Base-by-base conservation (phyloP, 169 alveolate species). In the Cyclospora cayetanensis region DNA sequence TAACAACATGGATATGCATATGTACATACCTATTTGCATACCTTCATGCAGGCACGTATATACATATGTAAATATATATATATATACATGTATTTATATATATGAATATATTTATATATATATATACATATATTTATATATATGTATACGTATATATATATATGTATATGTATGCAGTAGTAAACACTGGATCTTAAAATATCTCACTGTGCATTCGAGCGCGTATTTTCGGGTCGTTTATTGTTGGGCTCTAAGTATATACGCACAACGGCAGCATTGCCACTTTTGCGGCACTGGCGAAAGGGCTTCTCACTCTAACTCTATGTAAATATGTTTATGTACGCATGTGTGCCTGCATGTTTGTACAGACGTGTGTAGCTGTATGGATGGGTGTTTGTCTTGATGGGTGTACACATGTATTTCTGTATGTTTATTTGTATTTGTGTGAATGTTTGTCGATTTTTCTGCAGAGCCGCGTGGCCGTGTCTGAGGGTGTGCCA, bases 241-340 rank as follows among this genome's bases (percentile, higher is more conserved):
- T n/a, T n/a, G n/a, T n/a, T n/a, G n/a, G n/a, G n/a, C n/a, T n/a
- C n/a, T n/a, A n/a, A n/a, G n/a, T n/a, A n/a, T n/a, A n/a, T n/a
- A n/a, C n/a, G n/a, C n/a, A 94, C 95, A 43, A 90, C 95, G 4
- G 95, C 96, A 53, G 98, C 95, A 82, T 93, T 96, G 50, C 95
- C 96, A 65, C 90, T 91, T 53, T 93, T 94, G 87, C 92, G 95
- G 22, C 22, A 22, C 22, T 22, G 22, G 66, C 22, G 66, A 22
- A 22, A 22, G 66, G 22, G 66, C 22, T 53, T 22, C 66, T 29
- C 37, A 66, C 53, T 66, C 37, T 11, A 29, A 66, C 43, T 66
- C 43, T 66, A 22, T 53, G 22, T 53, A 22, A 22, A 22, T 53
- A 53, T 53, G 66, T 53, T 53, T 53, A 53, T 53, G 22, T 53